Evolutionary conservation across 1,284 basidiomycete species (phyloP), one percentile per base, ranked within the genome.

Genomic region (Heterobasidion occidentale): DNA sequence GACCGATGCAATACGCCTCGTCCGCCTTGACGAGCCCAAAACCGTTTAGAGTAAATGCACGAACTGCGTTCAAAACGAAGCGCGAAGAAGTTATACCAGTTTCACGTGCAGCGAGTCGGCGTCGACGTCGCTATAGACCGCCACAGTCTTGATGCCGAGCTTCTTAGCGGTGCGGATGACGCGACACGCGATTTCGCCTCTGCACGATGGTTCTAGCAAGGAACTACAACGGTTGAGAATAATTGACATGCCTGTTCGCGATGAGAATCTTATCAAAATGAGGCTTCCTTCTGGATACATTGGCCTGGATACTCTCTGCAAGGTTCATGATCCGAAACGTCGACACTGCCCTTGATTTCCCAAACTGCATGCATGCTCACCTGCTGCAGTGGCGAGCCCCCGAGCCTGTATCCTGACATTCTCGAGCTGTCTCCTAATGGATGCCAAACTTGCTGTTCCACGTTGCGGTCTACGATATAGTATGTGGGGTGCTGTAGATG

Each of bases 141-240:
- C 92, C 15, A 97, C 91, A 0, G 90, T 94, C 76, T 82, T 85
- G 65, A 97, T 86, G 1, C 93, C 94, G 0, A 97, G 76, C 65
- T 90, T 88, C 70, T 77, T 84, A n/a, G 91, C 91, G 0, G 94
- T 94, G 46, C 89, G 84, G 60, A 95, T 94, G 54, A 97, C 90
- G 45, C 94, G 84, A 68, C 92, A 94, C 3, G 94, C 94, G 60
- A 97, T 97, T 72, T 98, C 94, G 46, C 94, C 94, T 67, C 92
- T 92, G 61, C 27, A 36, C 9, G 49, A 51, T 51, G 17, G 9
- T 36, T 27, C 7, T 14, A 38, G 58, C 20, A 50, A n/a, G n/a
- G n/a, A n/a, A n/a, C n/a, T n/a, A n/a, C n/a, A n/a, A n/a, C n/a
- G n/a, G n/a, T n/a, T n/a, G n/a, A n/a, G n/a, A n/a, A n/a, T n/a